Conservation (phyloP, 225 moss, liverwort and hornwort genomes). For the Marchantia paleacea region DNA sequence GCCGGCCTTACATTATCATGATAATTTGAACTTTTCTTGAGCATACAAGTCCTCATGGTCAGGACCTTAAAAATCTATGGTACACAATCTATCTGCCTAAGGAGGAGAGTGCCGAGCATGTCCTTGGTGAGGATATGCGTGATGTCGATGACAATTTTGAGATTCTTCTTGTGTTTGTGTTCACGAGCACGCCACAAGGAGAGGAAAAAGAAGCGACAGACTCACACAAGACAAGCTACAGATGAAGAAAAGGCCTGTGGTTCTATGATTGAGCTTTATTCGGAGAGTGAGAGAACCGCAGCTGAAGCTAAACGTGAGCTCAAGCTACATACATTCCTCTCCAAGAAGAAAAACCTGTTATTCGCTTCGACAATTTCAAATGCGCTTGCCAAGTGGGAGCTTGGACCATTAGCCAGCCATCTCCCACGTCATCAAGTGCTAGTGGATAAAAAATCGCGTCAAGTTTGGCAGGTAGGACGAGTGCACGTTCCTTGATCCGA, state of each 20-base stretch:
- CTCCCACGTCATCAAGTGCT: not conserved
- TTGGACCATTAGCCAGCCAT: not conserved
- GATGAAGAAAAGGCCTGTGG: slow-evolving; percentile 16
- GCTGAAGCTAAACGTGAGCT: not conserved
- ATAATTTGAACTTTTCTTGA: not conserved
- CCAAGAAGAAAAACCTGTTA: not conserved
- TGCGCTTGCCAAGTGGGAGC: not conserved
- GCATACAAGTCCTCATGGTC: not conserved
- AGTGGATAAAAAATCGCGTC: not conserved
- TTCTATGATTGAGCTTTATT: not conserved
- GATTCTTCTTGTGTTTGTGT: slow-evolving; percentile 41
- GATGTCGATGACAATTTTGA: slow-evolving; percentile 31
- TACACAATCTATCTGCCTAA: not conserved
- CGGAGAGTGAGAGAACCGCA: not conserved
- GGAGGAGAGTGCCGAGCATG: slow-evolving; percentile 26
- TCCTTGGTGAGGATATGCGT: slow-evolving; percentile 39
- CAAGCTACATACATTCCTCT: not conserved
- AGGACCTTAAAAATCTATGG: slow-evolving; percentile 3
- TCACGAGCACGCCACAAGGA: slow-evolving; percentile 36
- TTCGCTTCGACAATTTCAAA: not conserved
- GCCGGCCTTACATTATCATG: not conserved
- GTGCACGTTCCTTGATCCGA: not conserved
- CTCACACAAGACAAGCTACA: not conserved
- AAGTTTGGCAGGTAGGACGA: slow-evolving; percentile 14
- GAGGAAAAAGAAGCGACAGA: slow-evolving; percentile 25